Evolutionary conservation across 768 basidiomycete species (phyloP), one percentile per base, ranked within the genome.

Genomic region (Termitomyces sp.): DNA sequence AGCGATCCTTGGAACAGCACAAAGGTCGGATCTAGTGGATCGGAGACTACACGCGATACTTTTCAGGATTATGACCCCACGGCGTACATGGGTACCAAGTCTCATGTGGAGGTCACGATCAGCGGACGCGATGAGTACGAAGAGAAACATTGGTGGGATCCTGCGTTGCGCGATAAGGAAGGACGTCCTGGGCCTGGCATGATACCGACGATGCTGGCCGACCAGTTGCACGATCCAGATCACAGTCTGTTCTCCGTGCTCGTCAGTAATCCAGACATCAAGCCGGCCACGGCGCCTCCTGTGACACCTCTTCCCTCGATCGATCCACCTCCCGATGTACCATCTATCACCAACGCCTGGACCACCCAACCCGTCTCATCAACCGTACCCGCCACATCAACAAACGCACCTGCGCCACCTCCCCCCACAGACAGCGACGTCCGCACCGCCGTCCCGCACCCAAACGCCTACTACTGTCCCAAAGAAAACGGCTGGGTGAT

Each of bases 401-500:
- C 52, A 15, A 53, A 23, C 5, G 85, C 52, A 4, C 56, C 59
- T 6, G 31, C 69, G 44, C 60, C 69, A n/a, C 63, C 73, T 5
- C 66, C 73, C 10, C 86, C 86, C 1, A 75, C 83, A n/a, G 73
- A 77, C 54, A 81, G 83, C 33, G 88, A 91, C 60, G 73, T 86
- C 6, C 79, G 77, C n/a, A 80, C 77, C 15, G 78, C 89, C 29
- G 76, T 89, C 29, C 91, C 91, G 12, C 90, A 94, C 65, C 85
- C 91, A 5, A 82, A 89, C 60, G 89, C 88, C 13, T 89, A 89
- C 66, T 94, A 88, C 64, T 93, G 90, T 64, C 81, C 83, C 22
- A 85, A 83, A 65, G 88, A 92, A 53, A 89, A 92, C 60, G 86
- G 86, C 6, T 94, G 91, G 91, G 81, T 91, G 32, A 78, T 93